Base-by-base conservation (phyloP, 768 basidiomycete species). In the Russula brevipes region DNA sequence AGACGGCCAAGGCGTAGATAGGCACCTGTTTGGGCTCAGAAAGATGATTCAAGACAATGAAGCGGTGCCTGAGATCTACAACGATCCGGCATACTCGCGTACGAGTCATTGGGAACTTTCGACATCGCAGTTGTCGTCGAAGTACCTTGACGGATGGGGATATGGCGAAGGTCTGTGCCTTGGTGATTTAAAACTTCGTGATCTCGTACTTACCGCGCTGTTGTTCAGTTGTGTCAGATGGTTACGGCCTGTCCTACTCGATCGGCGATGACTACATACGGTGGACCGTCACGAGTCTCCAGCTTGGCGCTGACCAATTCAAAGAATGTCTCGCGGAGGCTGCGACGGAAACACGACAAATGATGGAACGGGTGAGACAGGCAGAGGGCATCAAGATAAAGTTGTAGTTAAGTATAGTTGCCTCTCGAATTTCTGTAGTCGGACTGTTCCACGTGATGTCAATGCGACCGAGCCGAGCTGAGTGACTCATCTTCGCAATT, bases 21-120 rank as follows among this genome's bases (percentile, higher is more conserved):
- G 96, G 39, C 97, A 99, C 75, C 77, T 98, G 63, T 98, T 95
- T 74, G 97, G 95, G 8, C 76, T 99, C 69, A 95, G 91, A 78
- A 89, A 86, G 78, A 77, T 91, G 69, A 68, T 98, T 52, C 77
- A 80, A 57, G 82, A 84, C 10, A 90, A 85, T 35, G 95, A 98
- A 74, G 70, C 76, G 39, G 64, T 86, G 41, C 95, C 91, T 0
- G 83, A 75, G 65, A 77, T 97, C 3, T 95, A 91, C 77, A 80
- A 71, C 53, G 94, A 98, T 70, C 74, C 76, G 57, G 85, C 88
- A 8, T 96, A 81, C 70, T 69, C 77, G 7, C 80, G 79, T 72
- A 89, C 87, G 49, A 84, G 73, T 65, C 90, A 96, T 73, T 99
- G 97, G 97, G 90, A 96, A 75, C 77, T 98, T 68, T 91, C 87